phyloP scores from a whole-genome alignment of 2,329 filamentous ascomycete genomes.

The Calcarisporium arbuscula region DNA sequence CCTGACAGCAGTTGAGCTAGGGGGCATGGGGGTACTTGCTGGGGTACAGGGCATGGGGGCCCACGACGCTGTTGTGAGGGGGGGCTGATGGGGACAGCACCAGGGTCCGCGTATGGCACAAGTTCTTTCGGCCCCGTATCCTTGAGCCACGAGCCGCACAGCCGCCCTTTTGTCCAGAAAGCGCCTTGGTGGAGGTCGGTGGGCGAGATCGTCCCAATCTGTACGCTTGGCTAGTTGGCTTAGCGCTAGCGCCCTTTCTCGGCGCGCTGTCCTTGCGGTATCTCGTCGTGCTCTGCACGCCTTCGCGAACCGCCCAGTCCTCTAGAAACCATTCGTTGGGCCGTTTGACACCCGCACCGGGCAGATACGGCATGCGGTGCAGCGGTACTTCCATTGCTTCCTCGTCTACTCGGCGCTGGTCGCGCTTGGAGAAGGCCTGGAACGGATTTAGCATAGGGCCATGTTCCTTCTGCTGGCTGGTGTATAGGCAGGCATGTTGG shows the following conservation, averaged over 20 bases:
- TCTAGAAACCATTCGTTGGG: slow-evolving; percentile 72
- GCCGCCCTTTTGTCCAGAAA: slow-evolving; percentile 27
- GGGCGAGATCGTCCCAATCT: slow-evolving; percentile 12
- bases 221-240: slow-evolving; percentile 1
- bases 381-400: slow-evolving; percentile 11
- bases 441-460: slow-evolving; percentile 5
- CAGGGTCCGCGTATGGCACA: no score
- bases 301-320: slow-evolving; percentile 58
- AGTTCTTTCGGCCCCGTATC: slow-evolving; percentile 16
- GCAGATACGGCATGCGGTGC: slow-evolving; percentile 5
- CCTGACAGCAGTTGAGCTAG: no score
- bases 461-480: background rate
- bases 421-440: slow-evolving; percentile 38
- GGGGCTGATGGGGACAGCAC: no score
- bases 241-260: slow-evolving; percentile 13
- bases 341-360: slow-evolving; percentile 47
- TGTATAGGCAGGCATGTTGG: background rate
- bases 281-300: slow-evolving; percentile 80
- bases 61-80: no score
- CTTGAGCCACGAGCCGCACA: slow-evolving; percentile 21
- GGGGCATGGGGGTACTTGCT: no score
- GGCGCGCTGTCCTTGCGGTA: slow-evolving; percentile 52
- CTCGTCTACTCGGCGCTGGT: slow-evolving; percentile 9
- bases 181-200: slow-evolving; percentile 22
- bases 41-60: no score